A percentile compares a stretch with the other conserved stretches of the same genome.
phyloP scores from a whole-genome alignment of 192 early-diverging fungal genomes.

The Entomortierella lignicola region DNA sequence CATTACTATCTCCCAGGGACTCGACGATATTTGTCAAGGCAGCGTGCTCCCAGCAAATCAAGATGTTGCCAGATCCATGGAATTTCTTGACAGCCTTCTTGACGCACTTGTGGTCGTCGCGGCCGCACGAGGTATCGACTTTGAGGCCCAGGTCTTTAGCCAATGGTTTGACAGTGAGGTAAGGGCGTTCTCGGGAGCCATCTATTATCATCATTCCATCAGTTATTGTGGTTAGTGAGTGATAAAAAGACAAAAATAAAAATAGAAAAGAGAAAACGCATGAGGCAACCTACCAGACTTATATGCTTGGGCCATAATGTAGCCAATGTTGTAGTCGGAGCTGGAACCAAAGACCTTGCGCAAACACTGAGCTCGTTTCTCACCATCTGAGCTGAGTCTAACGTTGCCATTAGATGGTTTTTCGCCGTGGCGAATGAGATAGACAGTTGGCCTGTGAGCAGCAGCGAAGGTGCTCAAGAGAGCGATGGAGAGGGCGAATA shows the following conservation, averaged over 20 bases:
- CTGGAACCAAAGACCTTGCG: constrained; percentile 16
- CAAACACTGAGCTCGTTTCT: constrained; percentile 22
- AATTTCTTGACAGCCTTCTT: constrained; percentile 29
- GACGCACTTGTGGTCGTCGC: constrained; percentile 18
- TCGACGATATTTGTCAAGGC: constrained; percentile 15
- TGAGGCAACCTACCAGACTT: constrained; percentile 18
- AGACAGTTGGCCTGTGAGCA: constrained; percentile 18
- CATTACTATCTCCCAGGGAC: constrained; percentile 15
- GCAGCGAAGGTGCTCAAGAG: constrained; percentile 16
- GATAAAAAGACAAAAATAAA: constrained; percentile 4
- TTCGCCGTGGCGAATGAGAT: constrained; percentile 32
- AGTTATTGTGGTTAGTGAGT: too few species aligned
- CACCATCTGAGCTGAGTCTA: constrained; percentile 24
- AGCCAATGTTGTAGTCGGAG: constrained; percentile 27
- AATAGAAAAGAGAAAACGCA: background rate
- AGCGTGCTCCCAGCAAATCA: constrained; percentile 32
- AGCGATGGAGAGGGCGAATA: constrained; percentile 12
- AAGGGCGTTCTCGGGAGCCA: constrained; percentile 18
- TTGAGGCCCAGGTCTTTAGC: constrained; percentile 21
- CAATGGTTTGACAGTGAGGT: constrained; percentile 26
- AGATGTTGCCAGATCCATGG: constrained; percentile 24
- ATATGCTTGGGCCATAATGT: constrained; percentile 28
- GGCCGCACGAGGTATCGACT: constrained; percentile 14
- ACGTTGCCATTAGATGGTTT: constrained; percentile 22
- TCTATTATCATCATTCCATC: background rate